Conservation (phyloP, 2,329 filamentous ascomycete species). For the Fusarium sp. region DNA sequence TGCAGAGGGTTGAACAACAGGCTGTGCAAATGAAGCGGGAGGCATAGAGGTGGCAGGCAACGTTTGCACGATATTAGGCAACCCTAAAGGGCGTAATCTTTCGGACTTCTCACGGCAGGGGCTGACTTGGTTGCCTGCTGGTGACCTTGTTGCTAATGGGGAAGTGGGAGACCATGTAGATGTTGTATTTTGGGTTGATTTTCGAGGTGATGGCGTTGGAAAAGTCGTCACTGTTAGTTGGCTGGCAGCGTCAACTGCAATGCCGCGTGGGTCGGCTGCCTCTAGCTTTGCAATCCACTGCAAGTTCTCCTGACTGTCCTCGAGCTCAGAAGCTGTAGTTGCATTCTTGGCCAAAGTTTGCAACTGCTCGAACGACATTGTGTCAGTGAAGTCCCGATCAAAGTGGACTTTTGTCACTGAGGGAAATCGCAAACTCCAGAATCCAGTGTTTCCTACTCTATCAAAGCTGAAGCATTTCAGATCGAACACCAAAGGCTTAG, state of each 20-base stretch:
- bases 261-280: constrained; percentile 60
- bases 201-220: constrained; percentile 51
- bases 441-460: constrained; percentile 74
- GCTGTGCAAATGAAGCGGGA: not conserved
- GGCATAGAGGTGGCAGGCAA: constrained; percentile 24
- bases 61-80: not conserved
- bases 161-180: constrained; percentile 33
- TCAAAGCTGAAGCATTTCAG: constrained; percentile 84
- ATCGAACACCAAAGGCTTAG: constrained; percentile 80
- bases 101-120: not conserved
- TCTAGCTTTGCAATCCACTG: constrained; percentile 73
- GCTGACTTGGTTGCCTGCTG: not conserved
- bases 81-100: not conserved
- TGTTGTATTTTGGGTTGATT: constrained; percentile 43
- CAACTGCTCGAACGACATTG: constrained; percentile 75
- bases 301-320: constrained; percentile 70
- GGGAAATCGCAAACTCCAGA: constrained; percentile 82
- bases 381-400: constrained; percentile 77
- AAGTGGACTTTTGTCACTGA: constrained; percentile 80
- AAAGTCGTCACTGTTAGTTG: constrained; percentile 58
- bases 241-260: constrained; percentile 57
- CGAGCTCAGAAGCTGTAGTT: constrained; percentile 59
- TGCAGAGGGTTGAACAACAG: too few relatives aligned
- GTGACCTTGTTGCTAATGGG: constrained; percentile 10
- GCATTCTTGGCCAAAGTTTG: constrained; percentile 73